phyloP scores from a whole-genome alignment of 192 early-diverging fungal genomes.

The Podila verticillata region DNA sequence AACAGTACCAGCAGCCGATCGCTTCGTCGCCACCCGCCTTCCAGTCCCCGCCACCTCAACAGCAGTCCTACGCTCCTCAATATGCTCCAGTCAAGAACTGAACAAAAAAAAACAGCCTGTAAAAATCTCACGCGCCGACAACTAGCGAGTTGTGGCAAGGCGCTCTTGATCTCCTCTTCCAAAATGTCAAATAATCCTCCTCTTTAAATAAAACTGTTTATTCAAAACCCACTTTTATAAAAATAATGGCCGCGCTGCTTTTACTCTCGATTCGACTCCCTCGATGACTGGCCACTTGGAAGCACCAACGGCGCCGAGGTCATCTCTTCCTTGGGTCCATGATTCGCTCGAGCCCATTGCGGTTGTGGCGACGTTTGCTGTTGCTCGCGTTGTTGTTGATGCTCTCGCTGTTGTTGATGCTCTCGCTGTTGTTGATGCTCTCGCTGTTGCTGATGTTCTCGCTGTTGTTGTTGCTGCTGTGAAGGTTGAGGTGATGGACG shows the following conservation, averaged over 20 bases:
- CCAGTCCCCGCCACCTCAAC: not conserved
- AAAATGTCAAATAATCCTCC: too few relatives aligned
- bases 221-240: too few relatives aligned
- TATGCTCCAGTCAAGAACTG: too few relatives aligned
- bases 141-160: too few relatives aligned
- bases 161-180: too few relatives aligned
- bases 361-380: not conserved
- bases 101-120: too few relatives aligned
- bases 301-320: too few relatives aligned
- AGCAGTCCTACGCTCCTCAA: not conserved
- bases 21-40: not conserved
- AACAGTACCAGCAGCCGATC: not conserved
- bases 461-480: conserved; percentile 9
- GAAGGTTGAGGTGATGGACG: conserved; percentile 22
- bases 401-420: conserved; percentile 8
- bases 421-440: conserved; percentile 11
- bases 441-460: conserved; percentile 15
- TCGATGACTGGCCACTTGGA: too few relatives aligned
- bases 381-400: conserved; percentile 12
- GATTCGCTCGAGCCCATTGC: conserved; percentile 4
- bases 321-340: not conserved
- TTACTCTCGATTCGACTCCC: too few relatives aligned
- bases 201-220: too few relatives aligned
- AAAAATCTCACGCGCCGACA: too few relatives aligned
- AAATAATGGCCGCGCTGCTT: too few relatives aligned